These are phyloP conservation scores for Aspergillus sp. DNA, from an alignment of 2,329 filamentous ascomycete species.

Conservation along the genomic window DNA sequence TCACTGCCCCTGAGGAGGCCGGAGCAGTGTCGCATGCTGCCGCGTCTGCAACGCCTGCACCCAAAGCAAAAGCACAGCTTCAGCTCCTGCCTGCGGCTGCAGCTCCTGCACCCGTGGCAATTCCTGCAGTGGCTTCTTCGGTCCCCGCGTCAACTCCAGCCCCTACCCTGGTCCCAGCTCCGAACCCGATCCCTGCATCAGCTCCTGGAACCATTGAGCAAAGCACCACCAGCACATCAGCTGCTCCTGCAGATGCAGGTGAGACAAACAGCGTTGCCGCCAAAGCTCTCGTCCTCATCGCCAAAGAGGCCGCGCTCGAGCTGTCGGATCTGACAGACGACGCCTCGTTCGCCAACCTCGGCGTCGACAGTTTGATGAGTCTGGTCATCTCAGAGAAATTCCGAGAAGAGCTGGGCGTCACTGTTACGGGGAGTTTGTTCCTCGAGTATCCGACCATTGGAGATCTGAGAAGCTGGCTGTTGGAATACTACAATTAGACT, in stretches of 20 bases:
- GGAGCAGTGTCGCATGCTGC: constrained; percentile 2
- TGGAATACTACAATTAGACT: constrained; percentile 21
- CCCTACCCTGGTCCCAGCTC: neutral
- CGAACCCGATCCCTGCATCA: neutral
- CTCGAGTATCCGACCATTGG: constrained; percentile 29
- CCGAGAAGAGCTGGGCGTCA: constrained; percentile 34
- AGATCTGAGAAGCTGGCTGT: constrained; percentile 24
- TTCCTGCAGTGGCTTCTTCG: neutral
- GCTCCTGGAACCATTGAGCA: neutral
- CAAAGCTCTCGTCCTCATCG: constrained; percentile 32
- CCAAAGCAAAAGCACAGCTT: neutral
- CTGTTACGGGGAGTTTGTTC: constrained; percentile 30
- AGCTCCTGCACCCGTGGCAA: neutral
- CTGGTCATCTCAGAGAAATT: constrained; percentile 42
- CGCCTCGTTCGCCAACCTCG: constrained; percentile 33
- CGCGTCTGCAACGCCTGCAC: neutral
- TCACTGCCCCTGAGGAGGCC: constrained; percentile 18
- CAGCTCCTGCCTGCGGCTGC: neutral
- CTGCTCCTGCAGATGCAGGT: neutral
- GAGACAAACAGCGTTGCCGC: constrained; percentile 7
- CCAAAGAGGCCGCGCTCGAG: constrained; percentile 32
- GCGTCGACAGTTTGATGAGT: constrained; percentile 43
- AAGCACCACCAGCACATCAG: neutral
- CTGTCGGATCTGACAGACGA: constrained; percentile 31
- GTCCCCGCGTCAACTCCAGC: neutral